Evolutionary conservation across 2,329 filamentous ascomycete species (phyloP).

Genomic region (Metarhizium anisopliae): DNA sequence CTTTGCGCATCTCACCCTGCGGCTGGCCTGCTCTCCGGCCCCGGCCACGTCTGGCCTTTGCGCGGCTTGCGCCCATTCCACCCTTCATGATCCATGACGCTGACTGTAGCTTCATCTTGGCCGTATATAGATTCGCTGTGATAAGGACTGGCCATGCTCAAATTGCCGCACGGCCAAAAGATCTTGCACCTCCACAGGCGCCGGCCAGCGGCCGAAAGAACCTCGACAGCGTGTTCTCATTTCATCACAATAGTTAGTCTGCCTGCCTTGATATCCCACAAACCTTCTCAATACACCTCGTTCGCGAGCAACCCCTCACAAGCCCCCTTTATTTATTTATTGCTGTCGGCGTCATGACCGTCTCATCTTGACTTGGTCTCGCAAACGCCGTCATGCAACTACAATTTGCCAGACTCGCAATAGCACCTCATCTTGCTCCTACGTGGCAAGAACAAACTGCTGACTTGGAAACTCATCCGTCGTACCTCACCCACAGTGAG

Average conservation of each 20-base stretch:
- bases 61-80: neutral
- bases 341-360: neutral
- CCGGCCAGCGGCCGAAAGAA: slow-evolving; percentile 45
- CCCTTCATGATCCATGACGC: slow-evolving; percentile 2
- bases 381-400: neutral
- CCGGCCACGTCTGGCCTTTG: neutral
- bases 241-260: slow-evolving; percentile 49
- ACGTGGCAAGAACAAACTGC: neutral
- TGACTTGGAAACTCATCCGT: neutral
- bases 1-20: neutral
- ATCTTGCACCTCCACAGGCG: slow-evolving; percentile 44
- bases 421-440: neutral
- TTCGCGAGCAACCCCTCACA: neutral
- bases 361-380: neutral
- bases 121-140: slow-evolving; percentile 42
- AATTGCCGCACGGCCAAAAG: slow-evolving; percentile 47
- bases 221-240: slow-evolving; percentile 48
- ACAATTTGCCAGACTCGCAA: neutral
- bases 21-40: no score
- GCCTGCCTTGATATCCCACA: neutral
- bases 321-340: neutral
- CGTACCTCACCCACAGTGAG: slow-evolving; percentile 28
- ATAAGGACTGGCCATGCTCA: slow-evolving; percentile 49
- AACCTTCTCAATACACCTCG: neutral
- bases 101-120: neutral